Evolutionary conservation across 371 early-diverging fungal genomes (phyloP), one percentile per base, ranked within the genome.

Genomic region (Lichtheimia ramosa): DNA sequence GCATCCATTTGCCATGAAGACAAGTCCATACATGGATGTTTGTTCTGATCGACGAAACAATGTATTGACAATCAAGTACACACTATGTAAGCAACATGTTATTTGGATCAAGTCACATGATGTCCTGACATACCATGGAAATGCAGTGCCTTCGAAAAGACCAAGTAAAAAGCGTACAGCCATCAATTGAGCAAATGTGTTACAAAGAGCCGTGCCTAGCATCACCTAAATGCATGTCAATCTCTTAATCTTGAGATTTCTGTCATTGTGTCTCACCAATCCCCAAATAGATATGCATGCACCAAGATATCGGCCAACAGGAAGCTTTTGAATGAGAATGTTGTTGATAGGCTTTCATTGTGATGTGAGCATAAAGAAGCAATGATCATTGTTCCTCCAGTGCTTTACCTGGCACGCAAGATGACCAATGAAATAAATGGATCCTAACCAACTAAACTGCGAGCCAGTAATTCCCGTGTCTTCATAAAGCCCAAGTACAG

Each of bases 161-260:
- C 58, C 79, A 13, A 75, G 63, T 1, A 78, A 51, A 23, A 70
- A 64, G 0, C 68, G 61, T 0, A 66, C 34, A 0, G 43, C 74
- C n/a, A 63, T 56, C 15, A 75, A 28, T 43, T 73, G 66, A 7
- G 61, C 16, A 59, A 69, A 78, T 8, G 34, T 34, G 10, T 34
- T 0, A 8, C 34, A 34, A 8, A 34, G 34, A 51, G 51, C 34
- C 5, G 73, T 71, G 13, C 25, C 24, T 5, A 51, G 49, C 62
- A 73, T 58, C 4, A 62, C 54, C 15, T 55, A 53, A 52, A 53
- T 53, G n/a, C 53, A 53, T 3, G 46, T 46, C 16, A 46, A 46
- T 1, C 43, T 46, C 2, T 8, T 7, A 28, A 3, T 28, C 1
- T 28, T 6, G 1, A 3, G 1, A 1, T 28, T 28, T 28, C 7